Base-by-base conservation (phyloP, 2,329 filamentous ascomycete species). In the Monosporascus sp. region DNA sequence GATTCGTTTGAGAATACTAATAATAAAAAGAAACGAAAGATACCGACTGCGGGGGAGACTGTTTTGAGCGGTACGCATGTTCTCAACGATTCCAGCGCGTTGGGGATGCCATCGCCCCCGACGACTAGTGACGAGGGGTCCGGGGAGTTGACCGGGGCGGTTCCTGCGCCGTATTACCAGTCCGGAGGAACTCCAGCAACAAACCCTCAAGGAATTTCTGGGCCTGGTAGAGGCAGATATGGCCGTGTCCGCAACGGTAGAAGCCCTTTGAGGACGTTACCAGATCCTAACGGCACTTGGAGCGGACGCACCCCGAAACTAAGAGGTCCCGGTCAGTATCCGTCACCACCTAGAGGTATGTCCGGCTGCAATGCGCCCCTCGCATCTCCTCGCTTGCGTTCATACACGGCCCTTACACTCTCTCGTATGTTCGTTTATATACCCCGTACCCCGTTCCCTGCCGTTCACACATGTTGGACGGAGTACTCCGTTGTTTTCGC, bases 21-120 rank as follows among this genome's bases (percentile, higher is more conserved):
- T 70, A 99, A 99, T 69, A 99, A 99, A 74, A 99, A 97, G 77
- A 97, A 99, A 72, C 83, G 94, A 61, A 99, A 99, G 74, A 97
- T 99, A 38, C 94, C 94, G 0, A 91, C 91, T 0, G 90, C 90
- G 9, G 88, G 89, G 18, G 88, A 89, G 63, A 77, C 85, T 15
- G 81, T 70, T 3, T 61, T 78, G 20, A 74, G 72, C 49, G 71
- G 72, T 3, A 64, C 68, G 7, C 77, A 80, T 55, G 64, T 65
- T 4, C 59, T 72, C 18, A 69, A 63, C 43, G 73, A 76, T 31
- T 60, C 69, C 9, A 60, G 65, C 15, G 57, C 65, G 5, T 57
- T 72, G 39, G 65, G 66, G 38, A 64, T 70, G 7, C 62, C 67
- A 0, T 69, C 70, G 5, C 62, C 63, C 3, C 64, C 70, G 2